phyloP scores from a whole-genome alignment of 805 yeast genomes.

The Kazachstania psychrophila region DNA sequence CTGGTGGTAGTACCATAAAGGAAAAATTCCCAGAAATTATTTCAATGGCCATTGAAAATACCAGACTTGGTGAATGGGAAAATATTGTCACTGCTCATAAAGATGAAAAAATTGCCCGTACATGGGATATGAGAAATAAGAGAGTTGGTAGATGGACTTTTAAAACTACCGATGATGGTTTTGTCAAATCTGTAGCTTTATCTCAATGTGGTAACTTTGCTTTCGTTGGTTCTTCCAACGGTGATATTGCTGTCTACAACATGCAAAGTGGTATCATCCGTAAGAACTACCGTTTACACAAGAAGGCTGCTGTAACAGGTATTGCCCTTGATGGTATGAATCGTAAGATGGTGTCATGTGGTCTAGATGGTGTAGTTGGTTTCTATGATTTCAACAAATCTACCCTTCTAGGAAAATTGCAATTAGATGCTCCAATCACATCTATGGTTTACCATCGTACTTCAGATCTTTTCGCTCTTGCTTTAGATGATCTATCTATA shows the following conservation, averaged over 20 bases:
- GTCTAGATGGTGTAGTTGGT: slow-evolving; percentile 82
- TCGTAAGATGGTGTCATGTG: slow-evolving; percentile 73
- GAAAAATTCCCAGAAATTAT: slow-evolving; percentile 74
- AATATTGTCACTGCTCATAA: slow-evolving; percentile 83
- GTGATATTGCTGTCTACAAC: slow-evolving; percentile 79
- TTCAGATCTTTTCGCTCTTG: slow-evolving; percentile 76
- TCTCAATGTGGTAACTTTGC: slow-evolving; percentile 96
- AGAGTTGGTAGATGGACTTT: slow-evolving; percentile 70
- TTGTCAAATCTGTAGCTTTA: slow-evolving; percentile 64
- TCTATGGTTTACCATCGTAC: slow-evolving; percentile 66
- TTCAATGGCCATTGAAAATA: slow-evolving; percentile 58
- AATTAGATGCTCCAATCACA: slow-evolving; percentile 70
- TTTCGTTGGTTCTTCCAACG: slow-evolving; percentile 77
- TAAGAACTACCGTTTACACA: slow-evolving; percentile 59
- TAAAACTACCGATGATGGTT: slow-evolving; percentile 66
- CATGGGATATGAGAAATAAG: slow-evolving; percentile 78
- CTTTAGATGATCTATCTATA: slow-evolving; percentile 78
- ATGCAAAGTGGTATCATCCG: slow-evolving; percentile 84
- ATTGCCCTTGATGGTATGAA: slow-evolving; percentile 86
- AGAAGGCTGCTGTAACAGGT: slow-evolving; percentile 81
- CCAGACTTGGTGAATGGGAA: slow-evolving; percentile 88
- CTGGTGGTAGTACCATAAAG: slow-evolving; percentile 50
- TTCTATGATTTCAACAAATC: slow-evolving; percentile 77
- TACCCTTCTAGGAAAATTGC: slow-evolving; percentile 54
- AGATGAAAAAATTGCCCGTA: slow-evolving; percentile 73